These are phyloP conservation scores for Linum trigynum DNA, from an alignment of 345 rosid species.

Conservation along the genomic window DNA sequence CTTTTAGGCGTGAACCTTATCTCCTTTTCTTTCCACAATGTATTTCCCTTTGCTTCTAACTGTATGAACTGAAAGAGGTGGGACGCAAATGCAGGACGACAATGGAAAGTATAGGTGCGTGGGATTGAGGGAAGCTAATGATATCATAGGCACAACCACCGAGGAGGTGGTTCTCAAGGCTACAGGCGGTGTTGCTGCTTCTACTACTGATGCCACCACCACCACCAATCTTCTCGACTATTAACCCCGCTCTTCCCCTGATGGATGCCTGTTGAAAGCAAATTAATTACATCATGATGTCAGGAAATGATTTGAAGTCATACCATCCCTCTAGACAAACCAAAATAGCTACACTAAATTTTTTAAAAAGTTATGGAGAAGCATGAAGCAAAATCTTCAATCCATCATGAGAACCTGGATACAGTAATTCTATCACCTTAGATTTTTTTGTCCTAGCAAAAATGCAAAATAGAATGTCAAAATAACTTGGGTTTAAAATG, in stretches of 20 bases:
- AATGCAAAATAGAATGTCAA: too few relatives aligned
- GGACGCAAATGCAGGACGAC: slow-evolving; percentile 42
- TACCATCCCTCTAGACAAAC: too few relatives aligned
- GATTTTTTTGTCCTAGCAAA: too few relatives aligned
- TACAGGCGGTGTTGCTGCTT: background rate
- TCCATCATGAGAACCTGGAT: too few relatives aligned
- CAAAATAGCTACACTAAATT: too few relatives aligned
- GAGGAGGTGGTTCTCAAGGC: slow-evolving; percentile 90
- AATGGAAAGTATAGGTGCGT: slow-evolving; percentile 68
- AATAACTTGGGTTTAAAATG: too few relatives aligned
- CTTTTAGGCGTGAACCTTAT: background rate
- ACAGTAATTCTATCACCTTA: too few relatives aligned
- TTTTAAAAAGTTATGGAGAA: too few relatives aligned
- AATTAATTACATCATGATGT: too few relatives aligned
- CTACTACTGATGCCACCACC: background rate
- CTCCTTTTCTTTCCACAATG: background rate
- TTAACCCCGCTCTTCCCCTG: background rate
- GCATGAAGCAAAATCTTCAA: too few relatives aligned
- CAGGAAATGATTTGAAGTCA: too few relatives aligned
- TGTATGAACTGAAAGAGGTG: background rate
- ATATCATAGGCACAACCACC: slow-evolving; percentile 78
- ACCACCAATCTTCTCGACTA: background rate
- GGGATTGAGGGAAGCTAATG: slow-evolving; percentile 74
- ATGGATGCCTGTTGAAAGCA: too few relatives aligned
- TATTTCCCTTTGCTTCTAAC: background rate